These are phyloP conservation scores for Apiotrichum gamsii DNA, from an alignment of 1,284 basidiomycete genomes.

Conservation along the genomic window DNA sequence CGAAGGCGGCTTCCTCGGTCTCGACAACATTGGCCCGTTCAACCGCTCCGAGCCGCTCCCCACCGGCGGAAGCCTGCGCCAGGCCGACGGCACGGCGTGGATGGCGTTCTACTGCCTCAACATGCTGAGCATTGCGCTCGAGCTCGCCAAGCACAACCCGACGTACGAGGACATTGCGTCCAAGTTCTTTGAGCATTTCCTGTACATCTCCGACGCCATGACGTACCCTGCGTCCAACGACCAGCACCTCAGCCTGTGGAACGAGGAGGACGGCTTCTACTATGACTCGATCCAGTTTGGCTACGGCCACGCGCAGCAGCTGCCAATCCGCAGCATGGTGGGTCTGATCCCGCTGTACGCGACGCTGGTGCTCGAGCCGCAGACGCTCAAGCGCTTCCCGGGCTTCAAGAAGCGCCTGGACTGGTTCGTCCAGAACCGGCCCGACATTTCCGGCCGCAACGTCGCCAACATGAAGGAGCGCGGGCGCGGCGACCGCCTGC, in stretches of 20 bases:
- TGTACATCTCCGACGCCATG: slow-evolving; percentile 97
- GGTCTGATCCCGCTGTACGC: slow-evolving; percentile 94
- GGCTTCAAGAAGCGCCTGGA: slow-evolving; percentile 98
- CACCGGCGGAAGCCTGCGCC: slow-evolving; percentile 82
- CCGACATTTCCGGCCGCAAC: slow-evolving; percentile 78
- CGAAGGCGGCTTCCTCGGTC: slow-evolving; percentile 93
- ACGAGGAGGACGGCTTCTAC: slow-evolving; percentile 93
- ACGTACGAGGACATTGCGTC: slow-evolving; percentile 99
- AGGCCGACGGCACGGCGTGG: slow-evolving; percentile 97
- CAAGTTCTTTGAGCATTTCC: slow-evolving; percentile 79
- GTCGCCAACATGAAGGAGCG: slow-evolving; percentile 88
- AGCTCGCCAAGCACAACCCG: slow-evolving; percentile 93
- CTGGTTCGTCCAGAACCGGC: slow-evolving; percentile 93
- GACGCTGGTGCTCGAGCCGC: slow-evolving; percentile 86
- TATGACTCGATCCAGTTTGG: slow-evolving; percentile 93
- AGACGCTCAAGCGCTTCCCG: slow-evolving; percentile 80
- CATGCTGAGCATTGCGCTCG: slow-evolving; percentile 92
- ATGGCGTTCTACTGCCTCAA: slow-evolving; percentile 93
- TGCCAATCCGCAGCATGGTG: slow-evolving; percentile 87
- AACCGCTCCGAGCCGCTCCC: slow-evolving; percentile 96
- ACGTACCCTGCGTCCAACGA: slow-evolving; percentile 73
- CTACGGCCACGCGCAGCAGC: slow-evolving; percentile 71
- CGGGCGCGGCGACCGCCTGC: slow-evolving; percentile 76
- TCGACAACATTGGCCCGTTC: slow-evolving; percentile 97
- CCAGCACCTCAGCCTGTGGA: slow-evolving; percentile 81